Evolutionary conservation across 129 eudicot genomes (phyloP), one percentile per base, ranked within the genome.

Genomic region (Ambrosia trifida): DNA sequence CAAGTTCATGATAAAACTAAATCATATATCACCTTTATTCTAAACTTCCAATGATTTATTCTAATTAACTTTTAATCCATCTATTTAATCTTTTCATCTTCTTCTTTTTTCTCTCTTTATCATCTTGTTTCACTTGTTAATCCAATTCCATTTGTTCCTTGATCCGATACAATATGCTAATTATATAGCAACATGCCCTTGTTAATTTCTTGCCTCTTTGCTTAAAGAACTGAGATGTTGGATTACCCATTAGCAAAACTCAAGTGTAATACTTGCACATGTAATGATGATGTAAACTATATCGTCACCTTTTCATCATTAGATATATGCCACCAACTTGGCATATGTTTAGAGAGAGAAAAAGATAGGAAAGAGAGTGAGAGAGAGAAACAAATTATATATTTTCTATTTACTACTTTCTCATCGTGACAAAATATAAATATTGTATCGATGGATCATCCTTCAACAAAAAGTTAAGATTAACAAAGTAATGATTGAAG

Each of bases 221-320:
- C 41, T 36, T 36, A 20, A 24, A 19, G 62, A 56, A 56, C 2
- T 11, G 28, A 24, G 7, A 13, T 20, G 35, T 24, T 24, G 24
- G 24, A 20, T 11, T 65, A 38, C 70, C 36, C 17, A 65, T 20
- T 47, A 65, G 17, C 2, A 43, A 19, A 44, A 31, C 18, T 65
- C 20, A 65, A 28, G 35, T 56, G 63, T 28, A 57, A 36, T 57
- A 28, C 17, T 47, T 73, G 30, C 43, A 72, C 38, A 71, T 72
- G 78, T 79, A 71, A 56, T 46, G 75, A 54, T 79, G 83, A 79
- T 79, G 83, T 44, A 73, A 79, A 66, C 75, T n/a, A 58, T 68
- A 62, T 73, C 79, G 83, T 79, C 83, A 79, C 72, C 58, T 59
- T 52, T 65, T 73, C 79, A 79, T 79, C 83, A 79, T 73, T 73